phyloP scores from a whole-genome alignment of 768 basidiomycete species.

The Leccinum subgranulosum region DNA sequence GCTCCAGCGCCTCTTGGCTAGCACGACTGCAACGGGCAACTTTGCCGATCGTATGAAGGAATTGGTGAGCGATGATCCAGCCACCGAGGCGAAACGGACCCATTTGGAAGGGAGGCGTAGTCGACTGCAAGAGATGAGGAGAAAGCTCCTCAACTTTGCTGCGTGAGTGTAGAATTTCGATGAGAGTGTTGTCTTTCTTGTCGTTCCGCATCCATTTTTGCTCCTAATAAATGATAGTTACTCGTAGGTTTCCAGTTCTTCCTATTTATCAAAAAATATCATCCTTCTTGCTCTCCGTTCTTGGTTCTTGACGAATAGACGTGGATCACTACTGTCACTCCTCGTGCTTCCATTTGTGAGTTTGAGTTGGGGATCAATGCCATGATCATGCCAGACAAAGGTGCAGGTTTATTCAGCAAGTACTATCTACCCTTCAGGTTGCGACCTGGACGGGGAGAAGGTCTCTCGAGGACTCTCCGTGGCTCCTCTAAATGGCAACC shows the following conservation, averaged over 20 bases:
- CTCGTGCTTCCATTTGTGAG: background rate
- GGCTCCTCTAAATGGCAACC: background rate
- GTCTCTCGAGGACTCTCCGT: background rate
- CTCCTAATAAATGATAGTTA: background rate
- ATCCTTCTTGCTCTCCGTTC: too few species aligned
- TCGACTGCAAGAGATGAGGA: conserved; percentile 39
- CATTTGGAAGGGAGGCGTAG: conserved; percentile 32
- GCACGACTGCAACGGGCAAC: conserved; percentile 9
- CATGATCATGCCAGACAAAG: background rate
- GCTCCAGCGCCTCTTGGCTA: conserved; percentile 30
- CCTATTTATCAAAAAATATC: too few species aligned
- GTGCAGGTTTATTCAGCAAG: background rate
- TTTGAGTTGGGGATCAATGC: background rate
- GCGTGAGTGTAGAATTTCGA: conserved; percentile 1
- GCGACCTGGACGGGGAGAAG: background rate
- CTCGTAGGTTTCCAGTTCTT: background rate
- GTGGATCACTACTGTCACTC: background rate
- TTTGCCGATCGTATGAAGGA: conserved; percentile 33
- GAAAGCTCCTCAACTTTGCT: conserved; percentile 33
- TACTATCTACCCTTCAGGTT: background rate
- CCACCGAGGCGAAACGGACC: conserved; percentile 31
- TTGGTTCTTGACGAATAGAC: background rate
- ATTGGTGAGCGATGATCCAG: conserved; percentile 47
- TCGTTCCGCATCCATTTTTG: background rate
- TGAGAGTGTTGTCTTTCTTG: background rate